Evolutionary conservation across 2,329 filamentous ascomycete genomes (phyloP).

Genomic region (Raffaelea deltoideospora): DNA sequence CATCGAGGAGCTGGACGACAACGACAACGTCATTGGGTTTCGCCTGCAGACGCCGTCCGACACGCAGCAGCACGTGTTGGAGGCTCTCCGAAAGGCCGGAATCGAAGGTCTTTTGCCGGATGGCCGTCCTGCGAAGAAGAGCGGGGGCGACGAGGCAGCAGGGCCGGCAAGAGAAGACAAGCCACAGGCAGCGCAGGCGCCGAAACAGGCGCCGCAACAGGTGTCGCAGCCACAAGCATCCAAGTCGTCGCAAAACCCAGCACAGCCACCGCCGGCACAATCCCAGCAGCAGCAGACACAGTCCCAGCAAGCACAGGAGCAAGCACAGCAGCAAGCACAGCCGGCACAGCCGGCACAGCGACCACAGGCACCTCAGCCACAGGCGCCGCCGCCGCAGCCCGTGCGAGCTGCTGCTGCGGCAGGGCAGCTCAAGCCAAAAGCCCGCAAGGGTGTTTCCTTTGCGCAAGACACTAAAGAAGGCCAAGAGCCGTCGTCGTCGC

Average conservation of each 20-base stretch:
- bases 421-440: not conserved
- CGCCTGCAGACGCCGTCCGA: conserved; percentile 53
- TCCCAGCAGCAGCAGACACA: not conserved
- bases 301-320: not conserved
- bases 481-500: conserved; percentile 11
- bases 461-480: conserved; percentile 40
- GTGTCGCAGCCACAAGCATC: too few relatives aligned
- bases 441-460: conserved; percentile 45
- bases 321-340: not conserved
- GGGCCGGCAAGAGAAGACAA: not conserved
- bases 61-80: conserved; percentile 49
- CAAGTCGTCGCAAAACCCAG: not conserved
- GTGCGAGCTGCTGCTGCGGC: not conserved
- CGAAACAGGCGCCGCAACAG: too few relatives aligned
- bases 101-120: conserved; percentile 25
- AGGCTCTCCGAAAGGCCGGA: conserved; percentile 65
- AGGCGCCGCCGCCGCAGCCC: not conserved
- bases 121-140: conserved; percentile 1
- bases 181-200: not conserved
- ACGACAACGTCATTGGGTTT: conserved; percentile 66
- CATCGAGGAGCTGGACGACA: conserved; percentile 78
- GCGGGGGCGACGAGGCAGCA: not conserved
- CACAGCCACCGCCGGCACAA: not conserved
- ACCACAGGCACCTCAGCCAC: too few relatives aligned
- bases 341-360: too few relatives aligned